Evolutionary conservation across 2,329 filamentous ascomycete genomes (phyloP), one percentile per base, ranked within the genome.

Genomic region (Aspergillus ruber): DNA sequence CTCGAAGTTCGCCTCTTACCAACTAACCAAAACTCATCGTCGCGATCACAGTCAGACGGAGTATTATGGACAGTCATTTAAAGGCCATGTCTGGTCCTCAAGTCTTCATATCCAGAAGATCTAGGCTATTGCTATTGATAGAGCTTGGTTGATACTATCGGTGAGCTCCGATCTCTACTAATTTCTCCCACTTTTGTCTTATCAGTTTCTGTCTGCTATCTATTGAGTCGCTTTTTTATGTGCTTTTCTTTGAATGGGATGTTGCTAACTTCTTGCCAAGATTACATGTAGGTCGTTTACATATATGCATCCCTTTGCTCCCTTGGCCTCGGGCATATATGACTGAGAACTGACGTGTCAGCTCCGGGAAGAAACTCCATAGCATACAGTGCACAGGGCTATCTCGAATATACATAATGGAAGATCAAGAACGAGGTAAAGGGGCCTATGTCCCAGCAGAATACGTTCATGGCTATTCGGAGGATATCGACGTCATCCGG

Each of bases 401-500:
- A 29, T 29, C 10, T 12, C 25, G 25, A 12, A 29, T 29, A 29
- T 29, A 29, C 12, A 29, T 29, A 12, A 29, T 29, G 25, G 9
- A 29, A 10, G 25, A 29, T 4, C 25, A 39, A 13, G 17, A 5
- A 13, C 36, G 36, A 39, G 15, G 8, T 35, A 35, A 35, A 35
- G 13, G 13, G 13, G 33, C 5, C n/a, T 35, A 41, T 13, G 9
- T 17, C 21, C 41, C 20, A 17, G 42, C 47, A 9, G 56, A 45
- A 13, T 65, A 64, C 46, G 45, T 56, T 17, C 52, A 48, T 27
- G 67, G 63, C 12, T 73, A 74, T 52, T 64, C 73, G 50, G 62
- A 62, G n/a, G 67, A 74, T 46, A 67, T 79, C 47, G 72, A 76
- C 46, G 52, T 60, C 4, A 74, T 79, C 52, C 68, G 76, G 42